These are phyloP conservation scores for Solanum habrochaites DNA, from an alignment of 257 asterid species.

Conservation along the genomic window DNA sequence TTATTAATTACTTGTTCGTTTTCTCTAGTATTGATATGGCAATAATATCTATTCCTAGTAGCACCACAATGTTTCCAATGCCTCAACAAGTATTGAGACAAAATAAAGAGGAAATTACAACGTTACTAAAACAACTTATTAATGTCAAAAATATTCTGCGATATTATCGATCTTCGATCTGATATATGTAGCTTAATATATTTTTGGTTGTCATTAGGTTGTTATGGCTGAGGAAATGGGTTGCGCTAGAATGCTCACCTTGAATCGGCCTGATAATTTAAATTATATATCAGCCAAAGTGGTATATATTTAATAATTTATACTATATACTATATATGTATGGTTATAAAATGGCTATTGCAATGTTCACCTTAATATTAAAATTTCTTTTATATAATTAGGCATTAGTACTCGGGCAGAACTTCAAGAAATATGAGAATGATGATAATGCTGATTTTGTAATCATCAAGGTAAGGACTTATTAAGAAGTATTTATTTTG, in stretches of 20 bases:
- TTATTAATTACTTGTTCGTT: neutral
- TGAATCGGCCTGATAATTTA: conserved; percentile 73
- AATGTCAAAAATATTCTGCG: neutral
- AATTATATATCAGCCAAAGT: conserved; percentile 51
- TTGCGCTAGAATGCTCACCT: conserved; percentile 46
- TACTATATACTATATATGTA: neutral
- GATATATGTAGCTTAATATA: neutral
- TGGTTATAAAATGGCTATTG: neutral
- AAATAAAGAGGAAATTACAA: neutral
- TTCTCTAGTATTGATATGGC: neutral
- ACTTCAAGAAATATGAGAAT: conserved; percentile 71
- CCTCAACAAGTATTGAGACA: neutral
- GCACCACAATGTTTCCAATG: neutral
- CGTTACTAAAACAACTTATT: neutral
- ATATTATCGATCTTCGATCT: neutral
- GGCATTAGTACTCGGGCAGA: conserved; percentile 43
- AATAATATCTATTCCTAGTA: neutral
- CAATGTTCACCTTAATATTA: neutral
- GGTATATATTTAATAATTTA: conserved; percentile 14
- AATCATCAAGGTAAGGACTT: conserved; percentile 40
- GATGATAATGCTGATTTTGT: conserved; percentile 60
- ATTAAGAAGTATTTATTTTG: no score
- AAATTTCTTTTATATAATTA: neutral
- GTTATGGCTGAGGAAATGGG: conserved; percentile 51
- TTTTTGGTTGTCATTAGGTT: conserved; percentile 27